A percentile compares a stretch with the other conserved stretches of the same genome.
Conservation (phyloP, 768 basidiomycete species). For the Mycena latifolia region DNA sequence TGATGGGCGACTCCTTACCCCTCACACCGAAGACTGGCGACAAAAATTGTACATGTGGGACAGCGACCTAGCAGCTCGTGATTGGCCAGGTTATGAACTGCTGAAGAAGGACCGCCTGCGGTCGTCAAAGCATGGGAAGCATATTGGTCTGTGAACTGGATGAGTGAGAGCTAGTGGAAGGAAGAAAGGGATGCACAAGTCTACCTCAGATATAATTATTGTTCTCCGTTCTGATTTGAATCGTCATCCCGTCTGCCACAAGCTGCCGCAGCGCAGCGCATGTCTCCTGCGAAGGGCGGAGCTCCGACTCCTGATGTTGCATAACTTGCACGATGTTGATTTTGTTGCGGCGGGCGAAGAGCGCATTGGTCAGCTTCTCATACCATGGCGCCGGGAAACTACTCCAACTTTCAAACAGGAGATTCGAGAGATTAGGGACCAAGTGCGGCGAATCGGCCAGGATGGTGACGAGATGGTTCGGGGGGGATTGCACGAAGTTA, state of each 20-base stretch:
- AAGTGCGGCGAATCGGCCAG: neutral
- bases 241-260: neutral
- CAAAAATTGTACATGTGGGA: too few relatives aligned
- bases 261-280: neutral
- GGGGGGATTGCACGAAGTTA: neutral
- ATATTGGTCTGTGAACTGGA: too few relatives aligned
- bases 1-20: too few relatives aligned
- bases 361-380: neutral
- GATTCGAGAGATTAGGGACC: neutral
- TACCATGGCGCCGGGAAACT: neutral
- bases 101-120: too few relatives aligned
- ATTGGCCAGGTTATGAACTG: too few relatives aligned
- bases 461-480: neutral
- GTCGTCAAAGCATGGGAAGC: too few relatives aligned
- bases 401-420: neutral
- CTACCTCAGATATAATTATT: neutral
- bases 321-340: neutral
- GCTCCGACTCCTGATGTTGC: neutral
- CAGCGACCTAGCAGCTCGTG: too few relatives aligned
- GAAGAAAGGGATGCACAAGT: neutral
- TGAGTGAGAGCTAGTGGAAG: too few relatives aligned
- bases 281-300: neutral
- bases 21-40: too few relatives aligned
- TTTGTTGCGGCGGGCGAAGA: neutral
- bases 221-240: neutral